These are phyloP conservation scores for Salmacisia buchloeana DNA, from an alignment of 1,284 basidiomycete species.

Conservation along the genomic window DNA sequence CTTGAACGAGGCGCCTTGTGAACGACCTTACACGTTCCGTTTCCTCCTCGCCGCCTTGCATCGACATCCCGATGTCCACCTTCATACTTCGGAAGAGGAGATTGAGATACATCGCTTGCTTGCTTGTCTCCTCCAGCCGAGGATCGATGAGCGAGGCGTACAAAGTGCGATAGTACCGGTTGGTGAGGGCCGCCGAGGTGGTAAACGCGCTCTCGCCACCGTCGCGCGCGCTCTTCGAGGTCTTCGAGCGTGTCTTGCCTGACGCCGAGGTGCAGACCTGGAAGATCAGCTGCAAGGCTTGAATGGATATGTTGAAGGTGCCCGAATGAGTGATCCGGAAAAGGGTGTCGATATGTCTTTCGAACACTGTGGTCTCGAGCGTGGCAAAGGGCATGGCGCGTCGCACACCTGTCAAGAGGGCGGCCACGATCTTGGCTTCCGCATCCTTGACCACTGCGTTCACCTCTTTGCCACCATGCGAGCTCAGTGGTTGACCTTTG, in stretches of 20 bases:
- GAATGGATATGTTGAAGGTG: constrained; percentile 89
- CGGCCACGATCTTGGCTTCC: constrained; percentile 72
- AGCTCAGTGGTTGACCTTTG: constrained; percentile 12
- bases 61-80: neutral
- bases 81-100: constrained; percentile 69
- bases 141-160: constrained; percentile 82
- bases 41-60: constrained; percentile 58
- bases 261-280: constrained; percentile 61
- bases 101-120: constrained; percentile 97
- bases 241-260: too few species aligned
- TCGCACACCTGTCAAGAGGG: constrained; percentile 89
- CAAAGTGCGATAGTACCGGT: constrained; percentile 80
- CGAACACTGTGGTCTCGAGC: constrained; percentile 61
- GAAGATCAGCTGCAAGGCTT: constrained; percentile 85
- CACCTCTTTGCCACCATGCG: constrained; percentile 10
- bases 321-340: constrained; percentile 90
- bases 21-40: constrained; percentile 70
- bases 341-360: constrained; percentile 83
- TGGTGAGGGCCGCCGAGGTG: constrained; percentile 51
- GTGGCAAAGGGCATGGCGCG: constrained; percentile 89
- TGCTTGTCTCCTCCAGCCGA: constrained; percentile 75
- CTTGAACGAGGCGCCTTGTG: constrained; percentile 78
- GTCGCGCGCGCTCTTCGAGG: constrained; percentile 16
- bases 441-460: constrained; percentile 57
- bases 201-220: constrained; percentile 12